Evolutionary conservation across 495 filamentous ascomycete genomes (phyloP), one percentile per base, ranked within the genome.

Genomic region (Penicillium argentinense): DNA sequence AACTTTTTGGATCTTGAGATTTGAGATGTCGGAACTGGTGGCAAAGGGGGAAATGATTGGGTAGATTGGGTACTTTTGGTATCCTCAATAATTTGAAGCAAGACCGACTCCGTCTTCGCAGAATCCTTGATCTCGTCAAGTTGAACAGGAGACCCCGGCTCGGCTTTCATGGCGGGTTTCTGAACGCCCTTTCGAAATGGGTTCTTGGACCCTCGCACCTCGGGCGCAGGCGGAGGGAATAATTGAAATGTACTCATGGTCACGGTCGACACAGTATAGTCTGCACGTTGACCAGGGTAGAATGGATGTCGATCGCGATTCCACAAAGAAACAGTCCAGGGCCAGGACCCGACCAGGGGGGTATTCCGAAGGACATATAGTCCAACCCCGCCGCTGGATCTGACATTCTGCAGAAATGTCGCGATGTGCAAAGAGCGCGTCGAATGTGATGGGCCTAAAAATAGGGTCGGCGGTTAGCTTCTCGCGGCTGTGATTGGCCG

Each of bases 181-280:
- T 53, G 63, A 30, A 46, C 45, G 26, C 54, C 62, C 47, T 52
- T 63, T 21, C 56, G 62, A 52, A 68, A 69, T 5, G 67, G 69
- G 48, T 63, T 72, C 56, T 63, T 75, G 56, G 53, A 59, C 42
- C 44, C 62, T 54, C 58, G 72, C 12, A 52, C 53, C 42, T 63
- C 71, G 42, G 64, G 63, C 9, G 73, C 68, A 21, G 73, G 70
- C 14, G 79, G 64, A 27, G 79, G 79, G 39, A 83, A 82, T 36
- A 83, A 60, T 53, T 79, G 74, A 43, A 83, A 76, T 45, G 72
- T 69, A 51, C 55, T 71, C 68, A 70, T 71, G 19, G 26, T 60
- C 49, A 22, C 23, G 39, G 19, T 16, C 13, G 29, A 39, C 19
- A 22, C 9, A 19, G 21, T 14, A 29, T 18, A 43, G 11, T 51